Evolutionary conservation across 2,329 filamentous ascomycete genomes (phyloP).

Genomic region (Pseudocercospora fijiensis): DNA sequence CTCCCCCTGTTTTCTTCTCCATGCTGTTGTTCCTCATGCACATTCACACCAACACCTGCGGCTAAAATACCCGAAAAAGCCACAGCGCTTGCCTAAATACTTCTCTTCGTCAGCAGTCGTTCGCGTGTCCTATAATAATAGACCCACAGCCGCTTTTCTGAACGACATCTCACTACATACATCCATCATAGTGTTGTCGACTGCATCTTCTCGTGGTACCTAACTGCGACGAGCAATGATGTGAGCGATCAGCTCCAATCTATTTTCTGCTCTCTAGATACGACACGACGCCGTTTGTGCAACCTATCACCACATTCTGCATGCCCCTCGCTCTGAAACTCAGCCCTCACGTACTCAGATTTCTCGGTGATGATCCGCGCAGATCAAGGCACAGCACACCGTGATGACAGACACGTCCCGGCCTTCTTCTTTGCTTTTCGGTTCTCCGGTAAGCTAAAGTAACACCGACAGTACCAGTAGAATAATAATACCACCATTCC

Average conservation of each 20-base stretch:
- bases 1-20: background rate
- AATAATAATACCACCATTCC: background rate
- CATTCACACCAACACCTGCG: background rate
- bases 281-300: background rate
- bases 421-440: background rate
- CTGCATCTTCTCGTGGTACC: background rate
- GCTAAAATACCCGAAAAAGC: background rate
- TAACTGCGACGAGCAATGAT: background rate
- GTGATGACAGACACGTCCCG: no score
- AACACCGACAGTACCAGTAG: background rate
- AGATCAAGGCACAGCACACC: background rate
- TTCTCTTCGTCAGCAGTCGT: background rate
- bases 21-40: background rate
- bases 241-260: background rate
- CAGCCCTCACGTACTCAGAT: background rate
- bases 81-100: background rate
- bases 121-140: background rate
- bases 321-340: background rate
- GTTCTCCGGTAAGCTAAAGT: background rate
- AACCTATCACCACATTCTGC: background rate
- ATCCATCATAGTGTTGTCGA: no score
- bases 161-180: conserved; percentile 1
- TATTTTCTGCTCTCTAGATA: background rate
- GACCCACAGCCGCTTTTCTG: background rate
- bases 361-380: background rate